Percentiles rank a stretch among this genome's conserved stretches.
Conservation (phyloP, 2,329 filamentous ascomycete species). For the Ophiostoma sp. region DNA sequence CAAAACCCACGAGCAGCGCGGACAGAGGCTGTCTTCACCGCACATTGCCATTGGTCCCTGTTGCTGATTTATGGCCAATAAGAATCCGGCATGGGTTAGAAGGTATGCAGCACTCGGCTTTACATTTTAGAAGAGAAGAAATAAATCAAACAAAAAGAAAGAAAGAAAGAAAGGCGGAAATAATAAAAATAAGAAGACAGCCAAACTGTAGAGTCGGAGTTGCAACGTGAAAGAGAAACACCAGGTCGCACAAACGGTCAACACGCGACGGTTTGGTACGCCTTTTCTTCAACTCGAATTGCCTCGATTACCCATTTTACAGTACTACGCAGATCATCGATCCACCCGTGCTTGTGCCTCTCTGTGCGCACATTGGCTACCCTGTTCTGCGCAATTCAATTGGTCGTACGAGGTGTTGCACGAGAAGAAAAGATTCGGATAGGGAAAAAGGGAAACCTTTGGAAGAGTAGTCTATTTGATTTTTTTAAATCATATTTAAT, state of each 20-base stretch:
- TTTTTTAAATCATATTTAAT: too few species aligned
- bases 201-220: neutral
- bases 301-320: neutral
- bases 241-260: slow-evolving; percentile 21
- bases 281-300: neutral
- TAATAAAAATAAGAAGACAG: neutral
- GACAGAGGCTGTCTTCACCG: neutral
- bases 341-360: neutral
- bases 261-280: slow-evolving; percentile 5
- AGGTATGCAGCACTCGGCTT: too few species aligned
- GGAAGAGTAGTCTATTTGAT: too few species aligned
- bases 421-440: neutral
- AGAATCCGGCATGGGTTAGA: neutral
- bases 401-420: slow-evolving; percentile 8
- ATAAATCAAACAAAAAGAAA: neutral
- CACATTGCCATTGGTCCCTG: neutral
- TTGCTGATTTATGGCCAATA: neutral
- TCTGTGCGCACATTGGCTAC: slow-evolving; percentile 16
- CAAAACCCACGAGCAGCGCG: neutral
- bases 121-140: too few species aligned
- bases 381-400: neutral
- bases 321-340: neutral
- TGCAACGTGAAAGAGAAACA: slow-evolving; percentile 18
- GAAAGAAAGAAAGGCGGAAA: neutral
- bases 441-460: neutral